Base-by-base conservation (phyloP, 2,329 filamentous ascomycete species). In the Didymella pomorum region DNA sequence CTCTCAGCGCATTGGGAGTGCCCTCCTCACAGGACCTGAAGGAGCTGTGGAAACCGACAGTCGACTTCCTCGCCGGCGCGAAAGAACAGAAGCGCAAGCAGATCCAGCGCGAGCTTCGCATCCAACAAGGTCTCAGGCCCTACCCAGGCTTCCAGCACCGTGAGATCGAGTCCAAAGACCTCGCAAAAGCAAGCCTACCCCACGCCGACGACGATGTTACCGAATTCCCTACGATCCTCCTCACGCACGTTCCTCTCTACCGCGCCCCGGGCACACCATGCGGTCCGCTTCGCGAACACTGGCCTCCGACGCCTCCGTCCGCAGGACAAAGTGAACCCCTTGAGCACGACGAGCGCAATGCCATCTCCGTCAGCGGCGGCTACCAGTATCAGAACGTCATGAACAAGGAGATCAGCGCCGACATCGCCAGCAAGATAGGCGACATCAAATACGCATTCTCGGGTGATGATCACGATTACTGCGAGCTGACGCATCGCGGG, bases 361-460 rank as follows among this genome's bases (percentile, higher is more conserved):
- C 93, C 23, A 91, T 99, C 58, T 84, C 84, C 2, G 87, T 99
- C 16, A 80, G 86, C 10, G 83, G 82, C 16, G 95, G 95, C 14
- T 97, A 97, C 72, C 95, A 99, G 75, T 99, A 99, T 72, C 94
- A 98, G 75, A 99, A 97, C 69, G 94, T 97, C 2, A 85, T 99
- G 25, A 90, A 85, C 49, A 86, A 89, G 48, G 83, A 86, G 2
- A 87, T 97, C 65, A 95, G 93, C 0, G 83, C 87, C 44, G 87
- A 88, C 50, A 81, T 99, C 35, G 81, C 97, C 41, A 84, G 89
- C 59, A 91, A 88, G 63, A 83, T 97, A 31, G 93, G 92, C 31
- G 91, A 95, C 61, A 86, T 98, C 12, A 83, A 87, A 3, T 90
- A 95, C 64, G 90, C 93, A 42, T 99, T 98, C 73, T 97, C 93